Evolutionary conservation across 352 stramenopile species (phyloP).

Genomic region (Phytophthora pistaciae): DNA sequence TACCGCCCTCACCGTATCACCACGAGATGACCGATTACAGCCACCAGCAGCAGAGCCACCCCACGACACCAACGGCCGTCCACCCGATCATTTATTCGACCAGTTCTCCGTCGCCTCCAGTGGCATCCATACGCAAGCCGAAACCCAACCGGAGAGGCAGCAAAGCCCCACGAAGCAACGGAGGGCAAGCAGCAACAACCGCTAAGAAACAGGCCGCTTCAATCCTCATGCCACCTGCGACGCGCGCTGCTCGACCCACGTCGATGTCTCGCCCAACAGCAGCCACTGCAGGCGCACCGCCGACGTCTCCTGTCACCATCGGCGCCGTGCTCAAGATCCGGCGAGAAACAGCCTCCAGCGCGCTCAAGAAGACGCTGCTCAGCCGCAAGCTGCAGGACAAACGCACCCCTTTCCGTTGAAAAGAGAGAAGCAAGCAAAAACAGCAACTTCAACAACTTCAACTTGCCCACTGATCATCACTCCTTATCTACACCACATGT

Average conservation of each 20-base stretch:
- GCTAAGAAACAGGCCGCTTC: constrained; percentile 24
- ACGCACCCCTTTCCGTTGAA: constrained; percentile 43
- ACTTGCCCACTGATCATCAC: constrained; percentile 18
- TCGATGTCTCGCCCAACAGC: constrained; percentile 11
- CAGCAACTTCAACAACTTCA: constrained; percentile 26
- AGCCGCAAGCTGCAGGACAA: constrained; percentile 33
- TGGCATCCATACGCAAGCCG: constrained; percentile 11
- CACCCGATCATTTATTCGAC: constrained; percentile 25
- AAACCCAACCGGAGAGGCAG: constrained; percentile 22
- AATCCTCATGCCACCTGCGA: constrained; percentile 17
- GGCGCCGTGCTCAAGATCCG: constrained; percentile 49
- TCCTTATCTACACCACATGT: not conserved
- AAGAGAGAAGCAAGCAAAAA: not conserved
- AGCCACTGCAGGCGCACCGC: not conserved
- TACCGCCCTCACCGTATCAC: constrained; percentile 2
- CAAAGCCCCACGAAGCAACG: constrained; percentile 15
- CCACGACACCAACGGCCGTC: constrained; percentile 10
- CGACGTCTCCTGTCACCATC: constrained; percentile 22
- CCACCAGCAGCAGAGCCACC: constrained; percentile 7
- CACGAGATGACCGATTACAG: constrained; percentile 5
- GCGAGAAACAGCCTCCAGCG: constrained; percentile 61
- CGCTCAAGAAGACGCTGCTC: constrained; percentile 58
- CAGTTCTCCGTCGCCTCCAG: constrained; percentile 11
- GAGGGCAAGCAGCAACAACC: not conserved
- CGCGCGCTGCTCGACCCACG: constrained; percentile 11